Conservation (phyloP, 2,329 filamentous ascomycete genomes). For the Pestalotiopsis sp. region DNA sequence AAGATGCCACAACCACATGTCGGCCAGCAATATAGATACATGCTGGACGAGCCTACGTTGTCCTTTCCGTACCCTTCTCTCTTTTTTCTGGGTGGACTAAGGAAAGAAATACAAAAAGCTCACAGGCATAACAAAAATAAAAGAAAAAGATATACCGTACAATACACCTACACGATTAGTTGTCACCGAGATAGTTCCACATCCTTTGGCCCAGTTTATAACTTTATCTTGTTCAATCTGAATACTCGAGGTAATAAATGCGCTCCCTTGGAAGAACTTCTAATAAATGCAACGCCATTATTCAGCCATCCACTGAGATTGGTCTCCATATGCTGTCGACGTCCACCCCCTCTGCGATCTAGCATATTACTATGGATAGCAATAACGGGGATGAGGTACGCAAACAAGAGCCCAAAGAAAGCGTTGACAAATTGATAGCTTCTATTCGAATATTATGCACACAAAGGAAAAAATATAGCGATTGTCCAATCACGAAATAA, state of each 20-base stretch:
- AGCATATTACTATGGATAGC: neutral
- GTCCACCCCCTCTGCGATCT: neutral
- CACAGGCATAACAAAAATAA: too few species aligned
- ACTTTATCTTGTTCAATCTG: too few species aligned
- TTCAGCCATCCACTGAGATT: neutral
- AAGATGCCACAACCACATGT: neutral
- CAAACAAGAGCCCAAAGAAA: neutral
- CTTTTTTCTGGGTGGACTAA: too few species aligned
- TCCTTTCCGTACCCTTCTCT: too few species aligned
- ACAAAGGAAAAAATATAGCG: neutral
- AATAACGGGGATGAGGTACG: neutral
- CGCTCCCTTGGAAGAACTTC: too few species aligned
- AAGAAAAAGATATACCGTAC: too few species aligned
- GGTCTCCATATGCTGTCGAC: neutral
- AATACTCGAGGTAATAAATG: too few species aligned
- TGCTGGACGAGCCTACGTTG: too few species aligned
- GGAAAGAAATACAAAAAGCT: too few species aligned
- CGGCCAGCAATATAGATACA: neutral
- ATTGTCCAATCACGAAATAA: neutral
- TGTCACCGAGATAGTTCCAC: too few species aligned
- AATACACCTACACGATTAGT: too few species aligned
- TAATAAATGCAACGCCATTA: neutral
- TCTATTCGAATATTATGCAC: neutral
- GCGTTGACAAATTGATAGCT: neutral
- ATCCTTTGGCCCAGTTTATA: too few species aligned